phyloP scores from a whole-genome alignment of 805 yeast species.

The Candida jianshihensis region DNA sequence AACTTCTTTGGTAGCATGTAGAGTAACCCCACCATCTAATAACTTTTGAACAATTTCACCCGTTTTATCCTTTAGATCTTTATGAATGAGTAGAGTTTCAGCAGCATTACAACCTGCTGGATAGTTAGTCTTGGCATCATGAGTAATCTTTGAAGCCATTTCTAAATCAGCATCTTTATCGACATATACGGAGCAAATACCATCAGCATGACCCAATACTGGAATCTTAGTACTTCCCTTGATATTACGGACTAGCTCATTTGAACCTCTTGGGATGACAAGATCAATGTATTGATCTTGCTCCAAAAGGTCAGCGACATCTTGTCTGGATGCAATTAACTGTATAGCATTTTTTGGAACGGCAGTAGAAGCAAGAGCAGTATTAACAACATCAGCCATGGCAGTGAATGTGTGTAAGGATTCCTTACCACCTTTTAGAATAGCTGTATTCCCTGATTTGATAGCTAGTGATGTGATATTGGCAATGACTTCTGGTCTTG shows the following conservation, averaged over 20 bases:
- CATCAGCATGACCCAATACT: conserved; percentile 98
- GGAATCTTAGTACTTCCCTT: conserved; percentile 90
- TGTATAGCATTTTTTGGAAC: conserved; percentile 83
- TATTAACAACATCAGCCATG: conserved; percentile 65
- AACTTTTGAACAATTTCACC: conserved; percentile 37
- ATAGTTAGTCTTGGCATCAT: conserved; percentile 90
- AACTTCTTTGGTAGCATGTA: conserved; percentile 58
- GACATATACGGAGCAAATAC: conserved; percentile 84
- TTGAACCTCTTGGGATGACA: conserved; percentile 98
- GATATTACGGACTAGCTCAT: conserved; percentile 79
- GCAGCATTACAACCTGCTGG: conserved; percentile 99
- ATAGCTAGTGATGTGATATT: conserved; percentile 93
- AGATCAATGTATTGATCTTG: conserved; percentile 90
- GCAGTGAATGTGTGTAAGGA: conserved; percentile 76
- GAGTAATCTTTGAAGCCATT: conserved; percentile 68
- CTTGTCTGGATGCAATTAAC: conserved; percentile 81
- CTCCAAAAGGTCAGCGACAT: conserved; percentile 72
- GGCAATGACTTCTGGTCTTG: conserved; percentile 98
- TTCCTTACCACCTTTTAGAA: conserved; percentile 96
- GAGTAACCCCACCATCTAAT: conserved; percentile 58
- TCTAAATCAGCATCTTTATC: conserved; percentile 70
- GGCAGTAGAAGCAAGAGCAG: conserved; percentile 49
- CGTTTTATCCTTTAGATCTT: conserved; percentile 29
- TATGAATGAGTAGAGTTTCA: conserved; percentile 72
- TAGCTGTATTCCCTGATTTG: conserved; percentile 95